These are phyloP conservation scores for Wickerhamiella kurtzmanii DNA, from an alignment of 805 yeast species.

Conservation along the genomic window DNA sequence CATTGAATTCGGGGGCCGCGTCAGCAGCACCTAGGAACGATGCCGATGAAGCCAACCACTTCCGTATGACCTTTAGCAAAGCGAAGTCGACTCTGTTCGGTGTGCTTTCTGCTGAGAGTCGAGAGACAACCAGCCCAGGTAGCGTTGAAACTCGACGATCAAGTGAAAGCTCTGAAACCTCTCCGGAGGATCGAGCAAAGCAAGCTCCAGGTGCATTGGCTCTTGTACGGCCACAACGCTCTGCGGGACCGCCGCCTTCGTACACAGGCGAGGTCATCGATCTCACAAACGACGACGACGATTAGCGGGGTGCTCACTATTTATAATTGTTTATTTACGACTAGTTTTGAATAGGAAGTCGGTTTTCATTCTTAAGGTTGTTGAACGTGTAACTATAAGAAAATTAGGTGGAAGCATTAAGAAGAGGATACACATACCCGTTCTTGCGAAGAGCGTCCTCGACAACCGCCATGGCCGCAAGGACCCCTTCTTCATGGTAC, in stretches of 20 bases:
- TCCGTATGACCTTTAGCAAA: background rate
- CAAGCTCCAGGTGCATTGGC: no score
- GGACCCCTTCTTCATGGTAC: constrained; percentile 41
- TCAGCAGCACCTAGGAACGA: no score
- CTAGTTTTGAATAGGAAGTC: no score
- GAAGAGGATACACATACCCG: background rate
- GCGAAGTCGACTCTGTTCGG: background rate
- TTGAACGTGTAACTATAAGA: background rate
- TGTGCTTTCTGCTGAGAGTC: background rate
- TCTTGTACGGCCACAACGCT: no score
- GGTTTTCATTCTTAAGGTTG: background rate
- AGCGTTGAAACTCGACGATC: no score
- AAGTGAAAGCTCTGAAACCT: no score
- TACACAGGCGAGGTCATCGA: background rate
- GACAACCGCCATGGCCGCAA: constrained; percentile 34
- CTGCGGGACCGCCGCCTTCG: background rate
- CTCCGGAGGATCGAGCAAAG: no score
- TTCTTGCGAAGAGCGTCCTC: constrained; percentile 14
- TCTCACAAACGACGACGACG: background rate
- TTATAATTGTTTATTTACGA: no score
- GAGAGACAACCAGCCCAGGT: no score
- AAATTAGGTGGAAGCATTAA: background rate
- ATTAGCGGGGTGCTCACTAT: background rate
- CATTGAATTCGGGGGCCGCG: no score
- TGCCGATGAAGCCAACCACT: background rate